A percentile compares a stretch with the other conserved stretches of the same genome.
Evolutionary conservation across 768 basidiomycete species (phyloP).

Genomic region (Kwoniella sp.): DNA sequence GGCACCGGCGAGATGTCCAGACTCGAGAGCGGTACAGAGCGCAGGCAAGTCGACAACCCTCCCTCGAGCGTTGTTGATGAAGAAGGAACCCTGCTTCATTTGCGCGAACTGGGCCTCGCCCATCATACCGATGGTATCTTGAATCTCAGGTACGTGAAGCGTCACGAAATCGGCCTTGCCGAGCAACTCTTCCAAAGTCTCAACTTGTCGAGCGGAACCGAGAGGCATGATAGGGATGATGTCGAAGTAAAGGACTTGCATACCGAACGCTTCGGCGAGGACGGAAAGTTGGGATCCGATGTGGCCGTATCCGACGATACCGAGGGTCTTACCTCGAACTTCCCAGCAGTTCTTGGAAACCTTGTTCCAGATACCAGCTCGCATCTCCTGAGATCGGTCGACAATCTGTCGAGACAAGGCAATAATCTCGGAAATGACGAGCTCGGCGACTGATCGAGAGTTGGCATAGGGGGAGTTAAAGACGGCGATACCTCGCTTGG

Average conservation of each 20-base stretch:
- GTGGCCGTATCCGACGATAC: constrained; percentile 97
- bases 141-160: constrained; percentile 92
- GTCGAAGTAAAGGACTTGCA: constrained; percentile 94
- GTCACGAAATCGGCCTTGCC: constrained; percentile 86
- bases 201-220: constrained; percentile 87
- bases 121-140: constrained; percentile 96
- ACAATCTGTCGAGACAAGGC: constrained; percentile 90
- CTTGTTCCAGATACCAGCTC: constrained; percentile 94
- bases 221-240: constrained; percentile 96
- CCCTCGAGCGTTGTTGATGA: constrained; percentile 97
- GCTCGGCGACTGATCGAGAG: constrained; percentile 97
- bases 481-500: constrained; percentile 87
- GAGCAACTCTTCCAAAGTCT: constrained; percentile 73
- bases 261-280: constrained; percentile 91
- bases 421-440: constrained; percentile 91
- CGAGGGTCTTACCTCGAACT: constrained; percentile 93
- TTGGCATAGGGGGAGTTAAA: constrained; percentile 97
- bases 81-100: constrained; percentile 94
- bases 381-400: constrained; percentile 85
- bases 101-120: constrained; percentile 69
- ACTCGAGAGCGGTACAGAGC: constrained; percentile 74
- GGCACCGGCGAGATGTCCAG: constrained; percentile 85
- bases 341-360: constrained; percentile 99
- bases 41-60: constrained; percentile 93
- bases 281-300: constrained; percentile 97